Evolutionary conservation across 805 yeast genomes (phyloP), one percentile per base, ranked within the genome.

Genomic region (Saccharomyces mikatae): DNA sequence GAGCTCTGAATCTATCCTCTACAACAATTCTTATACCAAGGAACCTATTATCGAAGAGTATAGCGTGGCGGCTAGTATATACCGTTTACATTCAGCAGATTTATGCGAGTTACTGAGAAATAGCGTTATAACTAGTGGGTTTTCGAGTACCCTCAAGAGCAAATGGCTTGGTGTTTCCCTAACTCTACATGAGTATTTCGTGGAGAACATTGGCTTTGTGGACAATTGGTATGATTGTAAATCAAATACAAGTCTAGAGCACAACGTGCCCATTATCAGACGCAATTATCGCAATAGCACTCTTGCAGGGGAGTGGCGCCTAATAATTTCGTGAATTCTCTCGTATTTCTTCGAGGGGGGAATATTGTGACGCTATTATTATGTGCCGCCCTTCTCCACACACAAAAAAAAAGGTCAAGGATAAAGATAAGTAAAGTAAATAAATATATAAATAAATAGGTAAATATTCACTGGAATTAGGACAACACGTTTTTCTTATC

Each of bases 51-150:
- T 68, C 22, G 72, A 68, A 54, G 72, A 68, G 46, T 68, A 65
- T 48, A 67, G 72, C 53, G 70, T 68, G 8, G 72, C 72, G 2
- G 72, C 72, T 1, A 67, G 70, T 52, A 68, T 68, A 13, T 63
- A 67, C 50, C 47, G 65, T 14, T 50, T 68, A 27, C 64, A 62
- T 50, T 67, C 70, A 1, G 70, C 71, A 5, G 72, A 68, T 53
- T 48, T 68, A 17, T 68, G 70, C 49, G 72, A 68, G 52, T 52
- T 68, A 8, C 58, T 69, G 0, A 59, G 71, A 26, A 67, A 61
- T 30, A 65, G 70, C 41, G 69, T 66, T 1, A 47, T 65, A 1
- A 57, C 61, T 31, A 63, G 70, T 46, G 66, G 67, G 0, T 67
- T 58, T 51, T 68, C 65, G 24, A 70, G 70, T 1, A 36, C 44